Conservation (phyloP, 169 alveolate species). For the Theileria sp. region DNA sequence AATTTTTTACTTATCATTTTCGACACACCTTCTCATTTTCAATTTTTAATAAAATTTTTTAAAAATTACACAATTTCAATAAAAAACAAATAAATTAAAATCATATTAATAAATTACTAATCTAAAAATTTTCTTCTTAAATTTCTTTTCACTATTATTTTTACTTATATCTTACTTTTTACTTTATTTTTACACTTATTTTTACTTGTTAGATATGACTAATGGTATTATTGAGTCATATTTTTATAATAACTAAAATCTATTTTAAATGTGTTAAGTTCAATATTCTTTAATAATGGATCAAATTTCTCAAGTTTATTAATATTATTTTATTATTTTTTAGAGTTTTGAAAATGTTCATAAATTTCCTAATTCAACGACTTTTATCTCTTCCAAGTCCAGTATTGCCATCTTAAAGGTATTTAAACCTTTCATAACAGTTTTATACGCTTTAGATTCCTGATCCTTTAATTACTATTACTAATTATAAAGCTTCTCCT, state of each 20-base stretch:
- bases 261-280: neutral
- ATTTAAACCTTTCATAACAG: neutral
- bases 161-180: neutral
- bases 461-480: neutral
- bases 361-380: neutral
- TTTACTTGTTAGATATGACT: neutral
- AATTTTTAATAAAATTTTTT: neutral
- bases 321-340: neutral
- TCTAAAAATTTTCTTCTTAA: neutral
- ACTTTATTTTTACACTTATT: neutral
- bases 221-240: neutral
- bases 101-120: neutral
- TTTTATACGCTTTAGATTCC: neutral
- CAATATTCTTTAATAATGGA: neutral
- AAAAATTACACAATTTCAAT: neutral
- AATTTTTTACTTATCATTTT: neutral
- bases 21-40: conserved; percentile 1
- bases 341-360: neutral
- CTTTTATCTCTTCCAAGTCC: neutral
- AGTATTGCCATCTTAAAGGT: conserved; percentile 9
- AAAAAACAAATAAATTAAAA: neutral
- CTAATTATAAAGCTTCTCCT: neutral
- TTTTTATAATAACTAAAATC: neutral
- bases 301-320: neutral
- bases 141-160: neutral